These are phyloP conservation scores for Fragaria vesca DNA, from an alignment of 306 rosid species.

Conservation along the genomic window DNA sequence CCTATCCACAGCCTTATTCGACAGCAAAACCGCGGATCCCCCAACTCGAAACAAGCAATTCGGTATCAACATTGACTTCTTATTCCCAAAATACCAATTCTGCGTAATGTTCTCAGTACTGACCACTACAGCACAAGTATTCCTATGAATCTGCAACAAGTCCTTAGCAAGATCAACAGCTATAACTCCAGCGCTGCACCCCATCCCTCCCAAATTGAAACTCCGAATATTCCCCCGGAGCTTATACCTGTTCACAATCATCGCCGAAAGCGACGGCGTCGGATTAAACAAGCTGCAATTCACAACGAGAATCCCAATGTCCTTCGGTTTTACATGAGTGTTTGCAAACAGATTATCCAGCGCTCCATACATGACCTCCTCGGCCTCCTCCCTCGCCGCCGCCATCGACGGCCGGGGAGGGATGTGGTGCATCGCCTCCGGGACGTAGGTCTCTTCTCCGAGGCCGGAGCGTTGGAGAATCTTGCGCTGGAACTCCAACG, in stretches of 20 bases:
- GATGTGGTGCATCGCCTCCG: slow-evolving; percentile 62
- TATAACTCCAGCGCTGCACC: slow-evolving; percentile 77
- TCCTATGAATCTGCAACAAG: slow-evolving; percentile 59
- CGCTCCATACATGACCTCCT: slow-evolving; percentile 70
- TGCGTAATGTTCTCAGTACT: slow-evolving; percentile 78
- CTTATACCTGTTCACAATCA: slow-evolving; percentile 69
- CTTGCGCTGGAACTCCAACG: slow-evolving; percentile 72
- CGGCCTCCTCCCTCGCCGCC: slow-evolving; percentile 64
- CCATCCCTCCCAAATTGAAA: slow-evolving; percentile 84
- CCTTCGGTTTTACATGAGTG: slow-evolving; percentile 50
- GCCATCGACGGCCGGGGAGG: slow-evolving; percentile 66
- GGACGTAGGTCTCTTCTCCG: slow-evolving; percentile 68
- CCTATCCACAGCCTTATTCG: slow-evolving; percentile 51
- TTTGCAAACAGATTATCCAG: slow-evolving; percentile 51
- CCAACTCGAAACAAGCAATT: slow-evolving; percentile 77
- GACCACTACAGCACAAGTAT: slow-evolving; percentile 66
- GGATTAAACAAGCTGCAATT: slow-evolving; percentile 74
- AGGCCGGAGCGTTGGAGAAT: slow-evolving; percentile 64
- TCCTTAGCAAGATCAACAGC: slow-evolving; percentile 75
- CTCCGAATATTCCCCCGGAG: slow-evolving; percentile 69
- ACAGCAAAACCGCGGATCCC: slow-evolving; percentile 50
- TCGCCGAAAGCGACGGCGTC: slow-evolving; percentile 66
- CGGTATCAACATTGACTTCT: slow-evolving; percentile 73
- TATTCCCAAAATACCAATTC: slow-evolving; percentile 75
- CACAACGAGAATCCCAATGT: slow-evolving; percentile 65